These are phyloP conservation scores for Hamigera avellanea DNA, from an alignment of 495 filamentous ascomycete species.

Conservation along the genomic window DNA sequence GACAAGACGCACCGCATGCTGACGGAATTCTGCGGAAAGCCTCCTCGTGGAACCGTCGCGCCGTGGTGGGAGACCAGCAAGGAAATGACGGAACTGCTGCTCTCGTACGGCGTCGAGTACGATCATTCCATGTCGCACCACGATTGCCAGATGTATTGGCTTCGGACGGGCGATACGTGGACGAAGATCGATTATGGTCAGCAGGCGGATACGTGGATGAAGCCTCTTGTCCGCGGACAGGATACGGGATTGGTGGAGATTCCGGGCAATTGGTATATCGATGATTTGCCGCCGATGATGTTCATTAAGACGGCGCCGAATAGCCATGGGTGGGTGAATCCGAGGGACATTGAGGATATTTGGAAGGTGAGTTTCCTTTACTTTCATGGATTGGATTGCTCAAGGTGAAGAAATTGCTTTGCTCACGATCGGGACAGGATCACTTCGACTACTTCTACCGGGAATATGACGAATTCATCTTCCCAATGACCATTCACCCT, in stretches of 20 bases:
- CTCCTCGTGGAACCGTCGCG: slow-evolving; percentile 56
- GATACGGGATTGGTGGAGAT: slow-evolving; percentile 52
- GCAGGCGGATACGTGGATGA: slow-evolving; percentile 55
- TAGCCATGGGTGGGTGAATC: slow-evolving; percentile 50
- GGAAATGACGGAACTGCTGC: slow-evolving; percentile 54
- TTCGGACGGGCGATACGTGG: slow-evolving; percentile 50
- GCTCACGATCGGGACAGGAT: slow-evolving; percentile 20
- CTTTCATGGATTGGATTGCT: not conserved
- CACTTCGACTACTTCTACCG: slow-evolving; percentile 62
- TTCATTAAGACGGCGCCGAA: slow-evolving; percentile 50
- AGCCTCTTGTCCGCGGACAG: slow-evolving; percentile 41
- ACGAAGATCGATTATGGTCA: slow-evolving; percentile 50
- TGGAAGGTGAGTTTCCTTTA: slow-evolving; percentile 28
- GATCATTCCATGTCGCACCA: slow-evolving; percentile 58
- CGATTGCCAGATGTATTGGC: slow-evolving; percentile 54
- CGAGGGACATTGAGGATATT: slow-evolving; percentile 44
- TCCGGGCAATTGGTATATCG: slow-evolving; percentile 57
- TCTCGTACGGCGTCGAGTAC: slow-evolving; percentile 60
- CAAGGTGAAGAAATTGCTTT: not conserved
- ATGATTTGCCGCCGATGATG: slow-evolving; percentile 52
- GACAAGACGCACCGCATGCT: slow-evolving; percentile 66
- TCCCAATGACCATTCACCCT: slow-evolving; percentile 60
- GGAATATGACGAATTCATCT: slow-evolving; percentile 60
- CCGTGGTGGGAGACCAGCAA: slow-evolving; percentile 57
- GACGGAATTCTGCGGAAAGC: slow-evolving; percentile 64